Percentiles rank a stretch among this genome's conserved stretches.
These are phyloP conservation scores for Massarina eburnea DNA, from an alignment of 2,329 filamentous ascomycete genomes.

Conservation along the genomic window DNA sequence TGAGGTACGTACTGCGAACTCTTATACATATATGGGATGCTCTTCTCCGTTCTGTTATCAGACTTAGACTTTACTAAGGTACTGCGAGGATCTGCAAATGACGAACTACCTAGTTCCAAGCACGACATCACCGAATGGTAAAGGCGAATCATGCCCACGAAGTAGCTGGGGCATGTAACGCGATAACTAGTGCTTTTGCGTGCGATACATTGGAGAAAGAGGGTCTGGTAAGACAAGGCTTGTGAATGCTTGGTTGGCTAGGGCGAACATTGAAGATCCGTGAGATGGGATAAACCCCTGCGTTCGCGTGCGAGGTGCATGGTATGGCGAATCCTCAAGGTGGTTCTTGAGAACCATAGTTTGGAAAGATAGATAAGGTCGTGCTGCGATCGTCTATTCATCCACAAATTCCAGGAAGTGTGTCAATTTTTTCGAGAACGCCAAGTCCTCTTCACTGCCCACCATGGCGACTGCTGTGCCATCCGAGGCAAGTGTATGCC, in stretches of 20 bases:
- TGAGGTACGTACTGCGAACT: not conserved
- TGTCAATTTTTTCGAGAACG: not conserved
- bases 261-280: not conserved
- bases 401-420: not conserved
- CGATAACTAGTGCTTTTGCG: conserved; percentile 1
- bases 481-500: not conserved
- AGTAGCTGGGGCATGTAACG: not conserved
- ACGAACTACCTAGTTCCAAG: not conserved
- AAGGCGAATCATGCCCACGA: not conserved
- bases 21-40: not conserved
- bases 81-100: not conserved
- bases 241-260: conserved; percentile 2
- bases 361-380: no score
- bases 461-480: not conserved
- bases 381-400: no score
- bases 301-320: conserved; percentile 5
- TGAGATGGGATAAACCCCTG: not conserved
- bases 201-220: conserved; percentile 2
- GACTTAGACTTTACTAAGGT: not conserved
- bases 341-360: not conserved
- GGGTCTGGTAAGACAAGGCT: not conserved
- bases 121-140: not conserved
- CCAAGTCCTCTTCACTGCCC: not conserved
- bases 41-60: not conserved
- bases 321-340: conserved; percentile 1